Evolutionary conservation across 148 eudicot genomes (phyloP), one percentile per base, ranked within the genome.

Genomic region (Silene uniflora): DNA sequence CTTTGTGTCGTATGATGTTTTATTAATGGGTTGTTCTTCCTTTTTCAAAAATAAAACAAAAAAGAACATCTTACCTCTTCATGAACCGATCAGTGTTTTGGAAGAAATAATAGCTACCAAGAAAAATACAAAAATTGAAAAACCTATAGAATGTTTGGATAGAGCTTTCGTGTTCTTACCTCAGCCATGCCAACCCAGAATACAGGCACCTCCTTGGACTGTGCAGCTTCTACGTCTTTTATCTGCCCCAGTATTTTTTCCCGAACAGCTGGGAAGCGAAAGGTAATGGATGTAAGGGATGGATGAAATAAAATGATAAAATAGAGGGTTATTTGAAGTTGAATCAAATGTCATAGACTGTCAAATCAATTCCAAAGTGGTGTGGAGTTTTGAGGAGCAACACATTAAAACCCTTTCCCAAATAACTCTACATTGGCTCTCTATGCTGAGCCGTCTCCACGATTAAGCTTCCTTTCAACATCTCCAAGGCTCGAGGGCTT

Each of bases 111-210:
- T 18, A 35, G 13, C 13, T 21, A 42, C 49, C 47, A 16, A 47
- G 13, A 49, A 14, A 22, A 70, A 68, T 23, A 14, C 27, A 29
- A 16, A 35, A 24, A 22, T 25, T 7, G 63, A 46, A 62, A 46
- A 35, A 22, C 12, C 46, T 6, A 39, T 12, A 69, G 32, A 62
- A 42, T 24, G 23, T 2, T 4, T 13, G 10, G 58, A 42, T 46
- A 19, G 22, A 68, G 54, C 5, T 10, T 44, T 35, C 22, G 17
- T 47, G 49, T 75, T 70, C 83, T 76, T 80, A 95, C 99, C 99
- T 95, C 97, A 74, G 97, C 97, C 91, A 95, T 86, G 68, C 97
- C 97, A 81, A 77, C 76, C 96, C 98, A 94, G 76, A 76, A 82
- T 65, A 94, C 49, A 67, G 77, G 69, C 60, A 94, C 93, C 82